These are phyloP conservation scores for Polysphondylium violaceum DNA, from an alignment of 78 protist species.

Conservation along the genomic window DNA sequence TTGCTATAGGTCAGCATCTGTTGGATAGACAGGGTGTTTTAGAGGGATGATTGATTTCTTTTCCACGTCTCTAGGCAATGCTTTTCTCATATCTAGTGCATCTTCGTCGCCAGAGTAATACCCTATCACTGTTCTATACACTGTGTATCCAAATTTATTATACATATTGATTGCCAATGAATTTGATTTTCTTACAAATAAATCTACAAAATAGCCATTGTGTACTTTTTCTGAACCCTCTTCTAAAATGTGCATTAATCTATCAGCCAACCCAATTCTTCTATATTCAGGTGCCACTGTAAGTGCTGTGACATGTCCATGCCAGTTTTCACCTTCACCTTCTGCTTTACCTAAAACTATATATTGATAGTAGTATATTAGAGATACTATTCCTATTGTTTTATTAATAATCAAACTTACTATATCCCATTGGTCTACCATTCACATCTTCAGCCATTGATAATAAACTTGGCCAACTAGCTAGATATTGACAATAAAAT, in stretches of 20 bases:
- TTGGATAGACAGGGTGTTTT: slow-evolving; percentile 77
- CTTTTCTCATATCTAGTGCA: slow-evolving; percentile 92
- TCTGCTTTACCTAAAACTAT: slow-evolving; percentile 94
- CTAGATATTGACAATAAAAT: slow-evolving; percentile 95
- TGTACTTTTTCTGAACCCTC: slow-evolving; percentile 87
- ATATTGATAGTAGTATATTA: not conserved
- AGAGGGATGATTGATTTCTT: slow-evolving; percentile 89
- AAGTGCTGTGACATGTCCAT: slow-evolving; percentile 98
- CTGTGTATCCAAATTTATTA: slow-evolving; percentile 90
- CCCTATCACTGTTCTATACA: slow-evolving; percentile 92
- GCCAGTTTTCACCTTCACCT: slow-evolving; percentile 93
- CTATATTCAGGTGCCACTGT: slow-evolving; percentile 97
- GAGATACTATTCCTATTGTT: no score
- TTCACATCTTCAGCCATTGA: slow-evolving; percentile 83
- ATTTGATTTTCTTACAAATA: slow-evolving; percentile 96
- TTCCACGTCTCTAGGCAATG: slow-evolving; percentile 91
- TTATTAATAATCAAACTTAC: slow-evolving; percentile 41
- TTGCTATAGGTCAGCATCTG: slow-evolving; percentile 60
- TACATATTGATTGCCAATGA: slow-evolving; percentile 95
- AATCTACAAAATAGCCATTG: slow-evolving; percentile 96
- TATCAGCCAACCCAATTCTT: slow-evolving; percentile 88
- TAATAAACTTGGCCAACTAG: slow-evolving; percentile 94
- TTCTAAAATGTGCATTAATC: slow-evolving; percentile 95
- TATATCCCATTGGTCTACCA: slow-evolving; percentile 92
- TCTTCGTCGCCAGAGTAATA: slow-evolving; percentile 96